These are phyloP conservation scores for Exsudoporus floridanus DNA, from an alignment of 1,284 basidiomycete genomes.

Conservation along the genomic window DNA sequence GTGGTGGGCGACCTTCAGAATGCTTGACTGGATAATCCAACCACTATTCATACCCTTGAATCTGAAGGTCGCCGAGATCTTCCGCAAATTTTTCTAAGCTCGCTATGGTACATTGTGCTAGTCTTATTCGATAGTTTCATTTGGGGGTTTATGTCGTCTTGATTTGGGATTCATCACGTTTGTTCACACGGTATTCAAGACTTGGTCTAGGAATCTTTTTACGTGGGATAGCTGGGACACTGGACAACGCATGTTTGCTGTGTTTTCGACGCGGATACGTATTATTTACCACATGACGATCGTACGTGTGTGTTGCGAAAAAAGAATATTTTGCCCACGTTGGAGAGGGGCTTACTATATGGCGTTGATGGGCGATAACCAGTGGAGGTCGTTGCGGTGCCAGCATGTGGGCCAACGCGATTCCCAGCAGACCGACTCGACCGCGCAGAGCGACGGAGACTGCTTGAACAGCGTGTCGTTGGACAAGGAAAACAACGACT, in stretches of 20 bases:
- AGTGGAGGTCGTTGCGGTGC: too few species aligned
- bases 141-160: slow-evolving; percentile 26
- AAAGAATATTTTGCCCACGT: neutral
- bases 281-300: slow-evolving; percentile 20
- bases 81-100: slow-evolving; percentile 43
- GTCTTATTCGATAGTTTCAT: slow-evolving; percentile 22
- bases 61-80: slow-evolving; percentile 60
- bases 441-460: too few species aligned
- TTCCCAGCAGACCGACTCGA: too few species aligned
- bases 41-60: slow-evolving; percentile 46
- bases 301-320: neutral
- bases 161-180: slow-evolving; percentile 17
- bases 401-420: too few species aligned
- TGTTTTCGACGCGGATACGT: slow-evolving; percentile 10
- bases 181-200: slow-evolving; percentile 18
- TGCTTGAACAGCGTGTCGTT: too few species aligned
- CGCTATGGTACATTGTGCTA: slow-evolving; percentile 10
- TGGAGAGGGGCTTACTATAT: neutral
- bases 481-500: too few species aligned
- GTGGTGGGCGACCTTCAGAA: slow-evolving; percentile 58
- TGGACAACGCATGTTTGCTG: slow-evolving; percentile 17
- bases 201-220: slow-evolving; percentile 9
- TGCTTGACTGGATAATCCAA: slow-evolving; percentile 46
- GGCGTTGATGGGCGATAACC: neutral
- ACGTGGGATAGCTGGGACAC: slow-evolving; percentile 18